Percentiles rank a stretch among this genome's conserved stretches.
These are phyloP conservation scores for Irpex sp. DNA, from an alignment of 1,284 basidiomycete species.

Conservation along the genomic window DNA sequence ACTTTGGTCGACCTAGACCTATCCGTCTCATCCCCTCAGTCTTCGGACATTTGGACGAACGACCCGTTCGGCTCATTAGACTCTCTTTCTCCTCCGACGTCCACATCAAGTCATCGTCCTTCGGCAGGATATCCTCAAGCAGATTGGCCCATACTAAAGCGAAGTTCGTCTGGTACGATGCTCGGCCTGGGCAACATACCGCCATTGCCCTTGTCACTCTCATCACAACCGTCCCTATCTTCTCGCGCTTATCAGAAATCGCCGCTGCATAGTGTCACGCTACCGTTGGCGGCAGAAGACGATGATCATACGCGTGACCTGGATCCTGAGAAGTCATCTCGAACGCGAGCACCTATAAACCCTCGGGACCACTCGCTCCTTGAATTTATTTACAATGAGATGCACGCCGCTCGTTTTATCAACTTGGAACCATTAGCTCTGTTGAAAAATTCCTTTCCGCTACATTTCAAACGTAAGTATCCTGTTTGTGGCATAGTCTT, in stretches of 20 bases:
- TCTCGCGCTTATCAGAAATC: not conserved
- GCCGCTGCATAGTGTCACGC: not conserved
- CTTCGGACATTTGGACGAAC: not conserved
- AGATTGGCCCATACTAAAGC: not conserved
- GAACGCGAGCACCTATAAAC: slow-evolving; percentile 28
- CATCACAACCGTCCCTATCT: not conserved
- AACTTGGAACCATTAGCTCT: slow-evolving; percentile 60
- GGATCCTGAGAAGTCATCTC: not conserved
- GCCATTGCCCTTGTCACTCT: not conserved
- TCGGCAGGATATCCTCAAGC: not conserved
- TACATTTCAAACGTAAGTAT: slow-evolving; percentile 56
- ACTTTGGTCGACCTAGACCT: slow-evolving; percentile 1
- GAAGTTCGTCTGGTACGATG: not conserved
- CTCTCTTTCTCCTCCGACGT: not conserved
- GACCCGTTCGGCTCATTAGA: not conserved
- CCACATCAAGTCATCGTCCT: not conserved
- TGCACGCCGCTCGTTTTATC: slow-evolving; percentile 63
- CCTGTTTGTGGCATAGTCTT: not conserved
- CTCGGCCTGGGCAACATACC: not conserved
- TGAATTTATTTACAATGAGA: slow-evolving; percentile 61
- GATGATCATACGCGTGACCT: not conserved
- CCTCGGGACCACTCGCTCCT: slow-evolving; percentile 67
- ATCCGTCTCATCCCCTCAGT: slow-evolving; percentile 3
- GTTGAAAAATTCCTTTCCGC: slow-evolving; percentile 49
- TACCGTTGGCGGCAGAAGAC: not conserved